A percentile compares a stretch with the other conserved stretches of the same genome.
phyloP scores from a whole-genome alignment of 805 yeast genomes.

The Ogataea parapolymorpha region DNA sequence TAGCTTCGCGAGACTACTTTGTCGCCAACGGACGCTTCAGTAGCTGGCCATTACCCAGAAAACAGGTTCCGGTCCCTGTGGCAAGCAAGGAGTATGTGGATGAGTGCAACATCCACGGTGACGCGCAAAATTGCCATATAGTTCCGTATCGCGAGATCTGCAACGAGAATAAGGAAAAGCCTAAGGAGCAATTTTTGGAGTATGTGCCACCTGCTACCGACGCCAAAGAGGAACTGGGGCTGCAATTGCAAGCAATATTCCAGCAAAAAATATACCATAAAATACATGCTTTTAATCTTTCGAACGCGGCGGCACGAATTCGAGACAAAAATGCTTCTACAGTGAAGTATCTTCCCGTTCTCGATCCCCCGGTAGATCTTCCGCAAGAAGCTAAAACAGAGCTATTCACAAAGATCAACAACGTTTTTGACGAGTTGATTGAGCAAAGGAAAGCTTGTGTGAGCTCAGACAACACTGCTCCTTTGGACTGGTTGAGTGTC shows the following conservation, averaged over 20 bases:
- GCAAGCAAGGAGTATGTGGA: conserved; percentile 28
- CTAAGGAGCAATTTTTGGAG: conserved; percentile 15
- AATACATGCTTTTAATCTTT: conserved; percentile 11
- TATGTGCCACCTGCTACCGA: conserved; percentile 9
- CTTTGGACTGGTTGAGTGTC: conserved; percentile 15
- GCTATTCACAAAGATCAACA: conserved; percentile 18
- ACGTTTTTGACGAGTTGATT: conserved; percentile 19
- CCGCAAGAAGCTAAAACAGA: conserved; percentile 13
- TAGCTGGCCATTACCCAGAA: conserved; percentile 53
- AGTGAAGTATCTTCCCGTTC: conserved; percentile 15
- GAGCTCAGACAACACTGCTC: neutral
- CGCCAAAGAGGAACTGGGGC: conserved; percentile 15
- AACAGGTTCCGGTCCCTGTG: conserved; percentile 38
- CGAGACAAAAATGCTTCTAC: conserved; percentile 1
- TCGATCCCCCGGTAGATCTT: conserved; percentile 25
- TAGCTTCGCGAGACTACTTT: conserved; percentile 35
- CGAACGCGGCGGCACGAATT: conserved; percentile 7
- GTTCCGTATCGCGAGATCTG: conserved; percentile 7
- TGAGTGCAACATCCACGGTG: conserved; percentile 13
- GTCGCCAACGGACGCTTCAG: conserved; percentile 46
- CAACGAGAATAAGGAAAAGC: conserved; percentile 12
- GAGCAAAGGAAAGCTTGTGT: conserved; percentile 1
- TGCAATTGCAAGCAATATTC: conserved; percentile 24
- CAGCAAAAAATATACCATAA: conserved; percentile 12
- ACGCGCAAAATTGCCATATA: neutral